phyloP scores from a whole-genome alignment of 352 stramenopile species.

The Phytophthora podocarpi region DNA sequence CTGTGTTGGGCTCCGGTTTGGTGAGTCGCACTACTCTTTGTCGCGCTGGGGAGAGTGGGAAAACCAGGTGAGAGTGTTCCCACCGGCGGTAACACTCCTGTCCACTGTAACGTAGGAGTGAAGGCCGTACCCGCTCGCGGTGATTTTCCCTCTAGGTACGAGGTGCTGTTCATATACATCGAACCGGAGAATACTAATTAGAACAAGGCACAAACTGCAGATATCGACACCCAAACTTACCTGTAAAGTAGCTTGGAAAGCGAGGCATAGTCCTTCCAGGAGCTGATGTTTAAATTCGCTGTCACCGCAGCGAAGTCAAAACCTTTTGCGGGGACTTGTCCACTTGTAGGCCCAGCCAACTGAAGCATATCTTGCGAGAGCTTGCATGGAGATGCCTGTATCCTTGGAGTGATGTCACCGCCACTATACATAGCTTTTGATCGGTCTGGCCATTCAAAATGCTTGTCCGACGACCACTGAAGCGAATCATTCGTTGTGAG shows the following conservation, averaged over 20 bases:
- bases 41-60: conserved; percentile 14
- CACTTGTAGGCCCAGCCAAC: conserved; percentile 5
- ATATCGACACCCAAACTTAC: conserved; percentile 23
- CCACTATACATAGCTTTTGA: conserved; percentile 23
- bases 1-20: not conserved
- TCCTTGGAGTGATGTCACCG: conserved; percentile 14
- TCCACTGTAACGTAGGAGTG: conserved; percentile 16
- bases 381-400: conserved; percentile 23
- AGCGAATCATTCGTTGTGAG: not conserved
- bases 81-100: conserved; percentile 30
- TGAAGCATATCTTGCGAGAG: conserved; percentile 30
- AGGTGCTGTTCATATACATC: conserved; percentile 11
- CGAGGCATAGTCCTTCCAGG: conserved; percentile 78
- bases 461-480: conserved; percentile 24
- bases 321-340: conserved; percentile 6
- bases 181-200: not conserved
- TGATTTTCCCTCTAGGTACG: conserved; percentile 12
- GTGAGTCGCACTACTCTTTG: not conserved
- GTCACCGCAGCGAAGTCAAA: conserved; percentile 17
- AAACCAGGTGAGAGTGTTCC: conserved; percentile 27
- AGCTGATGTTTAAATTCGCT: conserved; percentile 52
- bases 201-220: not conserved
- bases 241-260: conserved; percentile 79
- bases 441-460: conserved; percentile 24
- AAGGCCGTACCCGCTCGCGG: not conserved